A percentile compares a stretch with the other conserved stretches of the same genome.
These are phyloP conservation scores for Magnolia changhungtana DNA, from an alignment of 164 flowering plant genomes.

Conservation along the genomic window DNA sequence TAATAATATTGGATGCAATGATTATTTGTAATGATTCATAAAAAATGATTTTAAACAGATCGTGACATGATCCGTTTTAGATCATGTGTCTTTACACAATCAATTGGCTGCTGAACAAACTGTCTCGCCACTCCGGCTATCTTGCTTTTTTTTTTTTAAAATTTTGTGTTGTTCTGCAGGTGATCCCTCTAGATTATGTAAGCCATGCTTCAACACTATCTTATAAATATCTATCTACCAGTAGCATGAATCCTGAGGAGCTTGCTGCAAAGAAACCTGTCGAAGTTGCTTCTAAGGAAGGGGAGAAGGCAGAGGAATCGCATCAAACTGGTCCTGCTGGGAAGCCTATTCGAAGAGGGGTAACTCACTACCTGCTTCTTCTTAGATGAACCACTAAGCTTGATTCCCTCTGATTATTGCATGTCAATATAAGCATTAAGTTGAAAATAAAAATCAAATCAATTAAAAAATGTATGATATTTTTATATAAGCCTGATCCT, in stretches of 20 bases:
- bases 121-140: too few relatives aligned
- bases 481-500: too few relatives aligned
- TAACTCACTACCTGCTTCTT: slow-evolving; percentile 16
- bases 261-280: slow-evolving; percentile 10
- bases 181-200: not conserved
- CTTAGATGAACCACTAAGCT: not conserved
- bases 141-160: too few relatives aligned
- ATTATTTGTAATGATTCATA: too few relatives aligned
- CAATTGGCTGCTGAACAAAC: too few relatives aligned
- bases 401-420: not conserved
- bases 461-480: not conserved
- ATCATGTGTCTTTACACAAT: too few relatives aligned
- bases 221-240: slow-evolving; percentile 8
- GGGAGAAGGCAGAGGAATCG: slow-evolving; percentile 35
- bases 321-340: slow-evolving; percentile 36
- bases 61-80: too few relatives aligned
- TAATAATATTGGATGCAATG: too few relatives aligned
- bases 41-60: too few relatives aligned
- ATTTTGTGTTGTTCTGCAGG: slow-evolving; percentile 8
- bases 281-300: slow-evolving; percentile 25
- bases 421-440: not conserved
- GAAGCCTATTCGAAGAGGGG: slow-evolving; percentile 76
- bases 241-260: slow-evolving; percentile 12
- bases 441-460: not conserved
- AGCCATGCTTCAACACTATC: not conserved